Evolutionary conservation across 1,284 basidiomycete genomes (phyloP).

Genomic region (Limonomyces culmigenus): DNA sequence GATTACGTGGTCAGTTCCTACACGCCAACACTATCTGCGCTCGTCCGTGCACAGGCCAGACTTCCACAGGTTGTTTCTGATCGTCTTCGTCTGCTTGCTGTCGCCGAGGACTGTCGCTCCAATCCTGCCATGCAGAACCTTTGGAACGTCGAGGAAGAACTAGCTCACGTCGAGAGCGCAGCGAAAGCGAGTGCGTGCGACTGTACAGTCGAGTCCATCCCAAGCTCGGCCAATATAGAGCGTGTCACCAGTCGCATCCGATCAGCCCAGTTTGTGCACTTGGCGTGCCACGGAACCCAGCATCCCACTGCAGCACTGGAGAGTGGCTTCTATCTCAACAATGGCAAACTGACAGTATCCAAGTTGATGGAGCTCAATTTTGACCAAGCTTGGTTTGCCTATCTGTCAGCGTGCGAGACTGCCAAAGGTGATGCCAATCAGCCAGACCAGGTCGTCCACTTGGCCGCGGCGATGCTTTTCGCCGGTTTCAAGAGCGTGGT

Average conservation of each 20-base stretch:
- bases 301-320: neutral
- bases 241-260: neutral
- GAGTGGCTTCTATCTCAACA: neutral
- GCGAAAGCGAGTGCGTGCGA: neutral
- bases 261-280: neutral
- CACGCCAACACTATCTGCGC: neutral
- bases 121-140: neutral
- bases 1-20: neutral
- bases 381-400: conserved; percentile 9
- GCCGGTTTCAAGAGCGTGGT: conserved; percentile 1
- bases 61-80: neutral
- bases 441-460: neutral
- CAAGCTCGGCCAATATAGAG: neutral
- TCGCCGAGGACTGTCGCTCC: neutral
- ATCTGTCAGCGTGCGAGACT: conserved; percentile 19
- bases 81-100: neutral
- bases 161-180: neutral
- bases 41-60: neutral
- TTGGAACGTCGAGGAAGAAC: neutral
- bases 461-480: neutral
- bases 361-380: neutral
- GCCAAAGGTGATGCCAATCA: conserved; percentile 12
- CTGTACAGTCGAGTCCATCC: neutral
- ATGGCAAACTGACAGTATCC: neutral
- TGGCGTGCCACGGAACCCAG: conserved; percentile 1